Base-by-base conservation (phyloP, 345 rosid genomes). In the Physaria fendleri region DNA sequence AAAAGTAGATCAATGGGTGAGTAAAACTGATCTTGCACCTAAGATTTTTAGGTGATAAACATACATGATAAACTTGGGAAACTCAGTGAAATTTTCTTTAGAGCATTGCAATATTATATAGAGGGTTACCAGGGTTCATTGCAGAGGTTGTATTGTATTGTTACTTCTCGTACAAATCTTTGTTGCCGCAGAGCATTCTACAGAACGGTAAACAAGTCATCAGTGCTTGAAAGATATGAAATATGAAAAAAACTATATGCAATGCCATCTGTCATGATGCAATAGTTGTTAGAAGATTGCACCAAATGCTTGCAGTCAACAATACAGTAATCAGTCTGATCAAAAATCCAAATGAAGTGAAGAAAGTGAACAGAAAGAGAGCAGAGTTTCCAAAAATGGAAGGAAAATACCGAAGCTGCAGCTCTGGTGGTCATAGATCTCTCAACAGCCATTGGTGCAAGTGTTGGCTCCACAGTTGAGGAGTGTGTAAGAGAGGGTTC, bases 391-490 rank as follows among this genome's bases (percentile, higher is more conserved):
- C 13, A 34, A 47, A 16, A 66, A 11, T 5, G 27, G 8, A 23
- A 13, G 45, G 39, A 5, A 68, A 59, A 59, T 87, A 94, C 97
- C 79, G 97, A 94, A 71, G 99, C 99, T 30, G 99, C 99, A 27
- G 97, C 99, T 56, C 99, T 79, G 33, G 99, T 94, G 52, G 99
- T 94, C 96, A 94, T 94, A 55, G 99, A 82, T 59, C 99, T 85
- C 71, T 94, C 99, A 59, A 90, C 97, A 60, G 95, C 97, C 63
- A 94, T 81, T 17, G 99, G 99, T 73, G 99, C 99, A 67, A 94
- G 95, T 10, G 99, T 94, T 38, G 99, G 99, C 74, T 94, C 99
- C 41, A 85, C 95, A 1, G 96, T 78, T 3, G 97, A 94, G 29
- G 97, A 84, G 76, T 90, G 97, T 35, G 95, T 79, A 32, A 94